Base-by-base conservation (phyloP, 176 grass and related monocot genomes). In the Aegilops tauschii region DNA sequence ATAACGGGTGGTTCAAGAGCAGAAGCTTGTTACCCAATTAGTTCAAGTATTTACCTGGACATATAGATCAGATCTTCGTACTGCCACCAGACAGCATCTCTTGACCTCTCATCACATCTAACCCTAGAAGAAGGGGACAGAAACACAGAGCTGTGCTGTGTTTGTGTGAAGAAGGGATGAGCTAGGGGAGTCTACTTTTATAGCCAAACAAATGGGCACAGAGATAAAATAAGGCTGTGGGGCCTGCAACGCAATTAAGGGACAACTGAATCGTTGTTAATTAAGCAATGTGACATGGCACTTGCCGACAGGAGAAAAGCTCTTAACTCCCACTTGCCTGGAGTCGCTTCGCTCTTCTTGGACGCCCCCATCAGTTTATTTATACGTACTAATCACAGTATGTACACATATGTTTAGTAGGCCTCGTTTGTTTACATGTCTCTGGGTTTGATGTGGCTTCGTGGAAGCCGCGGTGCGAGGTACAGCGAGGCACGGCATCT, bases 31-130 rank as follows among this genome's bases (percentile, higher is more conserved):
- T 63, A 74, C 77, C 32, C 39, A 54, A 77, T 77, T 49, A 50
- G 47, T 49, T 80, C 37, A 73, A 69, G 14, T 49, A 16, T 32
- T 65, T 84, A 89, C 87, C 87, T 80, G 75, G 42, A 40, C 63
- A 52, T 79, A 28, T 42, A 80, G 81, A 84, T 89, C 76, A 89
- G 56, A 80, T 89, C 54, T 65, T 79, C 5, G 84, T n/a, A 56
- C 61, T 12, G 81, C 73, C 25, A 16, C 7, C 47, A 50, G 47
- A 50, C 47, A 50, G 13, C 39, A 79, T 30, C 70, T 5, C 29
- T 49, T 14, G n/a, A 88, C n/a, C 75, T 58, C 30, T 83, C 37
- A 61, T 37, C 12, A 21, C 59, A 75, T 54, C n/a, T 79, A 82
- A 76, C 75, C 56, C 66, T 73, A 84, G 87, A 84, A 72, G 54